Base-by-base conservation (phyloP, 2,329 filamentous ascomycete species). In the Coniella vitis region DNA sequence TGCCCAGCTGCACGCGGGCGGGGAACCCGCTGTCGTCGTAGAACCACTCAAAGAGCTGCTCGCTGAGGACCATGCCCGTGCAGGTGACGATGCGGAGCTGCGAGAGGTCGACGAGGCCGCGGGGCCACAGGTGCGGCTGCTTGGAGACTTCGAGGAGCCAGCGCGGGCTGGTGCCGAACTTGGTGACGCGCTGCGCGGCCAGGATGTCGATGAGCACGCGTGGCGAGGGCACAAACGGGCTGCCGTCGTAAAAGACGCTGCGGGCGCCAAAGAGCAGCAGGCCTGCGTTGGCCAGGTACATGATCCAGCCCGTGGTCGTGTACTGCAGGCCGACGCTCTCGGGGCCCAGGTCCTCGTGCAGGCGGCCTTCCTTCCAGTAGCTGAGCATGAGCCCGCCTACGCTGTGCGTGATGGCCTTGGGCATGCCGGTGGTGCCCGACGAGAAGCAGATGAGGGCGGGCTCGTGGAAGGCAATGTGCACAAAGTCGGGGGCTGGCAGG, bases 381-480 rank as follows among this genome's bases (percentile, higher is more conserved):
- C 64, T 74, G 20, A 88, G 54, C 25, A 87, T 63, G 1, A 79
- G 67, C 0, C 84, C 83, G 3, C 86, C 86, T 1, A 80, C 76
- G 1, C 81, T 83, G 63, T 95, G 89, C 2, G 91, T 86, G 54
- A 94, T 93, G 51, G 87, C 90, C 61, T 94, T 94, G 12, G 89
- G 89, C 17, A 78, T 80, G 4, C 89, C 88, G 0, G 89, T 94
- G 7, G 88, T 94, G 2, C 88, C 88, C 1, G 83, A 87, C 0
- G 84, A 86, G 54, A 89, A 94, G 51, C 84, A 86, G 32, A 94
- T 76, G 31, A 91, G 67, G 64, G 87, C 84, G 0, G 89, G 87
- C 54, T 91, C 86, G 22, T 82, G 73, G 62, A 90, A 93, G 1
- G 66, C 74, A 5, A 87, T 68, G 35, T 81, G 74, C 35, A 76